Conservation (phyloP, 2,329 filamentous ascomycete genomes). For the Penicillium sp. region DNA sequence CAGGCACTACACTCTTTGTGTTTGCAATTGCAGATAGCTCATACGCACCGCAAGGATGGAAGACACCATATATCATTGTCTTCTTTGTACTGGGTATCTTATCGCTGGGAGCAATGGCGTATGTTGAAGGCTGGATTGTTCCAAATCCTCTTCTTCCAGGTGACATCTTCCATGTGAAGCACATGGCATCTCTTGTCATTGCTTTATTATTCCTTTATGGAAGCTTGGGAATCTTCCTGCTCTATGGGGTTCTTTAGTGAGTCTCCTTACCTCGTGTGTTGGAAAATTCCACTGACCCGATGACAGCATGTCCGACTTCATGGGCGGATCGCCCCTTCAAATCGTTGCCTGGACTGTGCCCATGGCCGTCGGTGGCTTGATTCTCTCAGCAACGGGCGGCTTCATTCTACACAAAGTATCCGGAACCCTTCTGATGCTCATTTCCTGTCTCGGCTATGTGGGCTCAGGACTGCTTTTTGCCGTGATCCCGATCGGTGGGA, state of each 20-base stretch:
- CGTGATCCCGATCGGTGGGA: slow-evolving; percentile 56
- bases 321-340: slow-evolving; percentile 60
- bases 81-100: slow-evolving; percentile 64
- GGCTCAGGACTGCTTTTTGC: slow-evolving; percentile 63
- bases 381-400: slow-evolving; percentile 63
- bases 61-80: slow-evolving; percentile 69
- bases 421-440: slow-evolving; percentile 61
- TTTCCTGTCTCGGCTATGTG: slow-evolving; percentile 62
- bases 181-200: slow-evolving; percentile 64
- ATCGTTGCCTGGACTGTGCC: slow-evolving; percentile 70
- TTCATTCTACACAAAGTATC: slow-evolving; percentile 67
- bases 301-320: slow-evolving; percentile 59
- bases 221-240: slow-evolving; percentile 65
- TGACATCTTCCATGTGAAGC: slow-evolving; percentile 68
- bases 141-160: slow-evolving; percentile 67
- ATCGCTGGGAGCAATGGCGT: slow-evolving; percentile 61
- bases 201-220: slow-evolving; percentile 69
- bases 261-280: slow-evolving; percentile 22
- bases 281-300: not conserved
- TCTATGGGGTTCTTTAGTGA: slow-evolving; percentile 70
- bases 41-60: slow-evolving; percentile 68
- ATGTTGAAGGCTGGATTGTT: slow-evolving; percentile 71
- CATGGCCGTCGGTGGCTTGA: slow-evolving; percentile 65
- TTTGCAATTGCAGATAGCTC: slow-evolving; percentile 74
- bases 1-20: slow-evolving; percentile 67